Conservation (phyloP, 805 yeast genomes). For the Ogataea paradorogensis region DNA sequence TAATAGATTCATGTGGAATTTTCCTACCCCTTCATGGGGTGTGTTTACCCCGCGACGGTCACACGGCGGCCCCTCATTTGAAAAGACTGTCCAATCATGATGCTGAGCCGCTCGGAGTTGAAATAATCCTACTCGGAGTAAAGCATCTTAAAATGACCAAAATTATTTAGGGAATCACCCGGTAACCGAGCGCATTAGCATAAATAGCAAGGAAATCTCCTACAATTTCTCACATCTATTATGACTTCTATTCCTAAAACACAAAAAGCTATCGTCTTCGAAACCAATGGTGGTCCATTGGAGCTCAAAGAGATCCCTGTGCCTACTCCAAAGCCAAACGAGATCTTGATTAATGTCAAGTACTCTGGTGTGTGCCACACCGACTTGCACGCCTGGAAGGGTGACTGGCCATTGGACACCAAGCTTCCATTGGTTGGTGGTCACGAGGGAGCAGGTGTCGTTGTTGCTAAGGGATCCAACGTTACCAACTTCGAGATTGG, state of each 20-base stretch:
- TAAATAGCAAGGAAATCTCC: slow-evolving; percentile 8
- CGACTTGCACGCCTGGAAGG: slow-evolving; percentile 91
- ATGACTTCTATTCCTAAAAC: slow-evolving; percentile 50
- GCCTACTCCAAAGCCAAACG: slow-evolving; percentile 74
- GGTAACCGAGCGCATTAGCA: slow-evolving; percentile 1
- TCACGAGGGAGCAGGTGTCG: slow-evolving; percentile 88
- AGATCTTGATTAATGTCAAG: slow-evolving; percentile 75
- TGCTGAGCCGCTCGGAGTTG: slow-evolving; percentile 3
- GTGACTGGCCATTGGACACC: slow-evolving; percentile 84
- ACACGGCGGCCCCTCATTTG: slow-evolving; percentile 8
- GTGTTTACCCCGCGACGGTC: slow-evolving; percentile 10
- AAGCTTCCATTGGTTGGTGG: slow-evolving; percentile 82
- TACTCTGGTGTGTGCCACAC: slow-evolving; percentile 95
- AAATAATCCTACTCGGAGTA: slow-evolving; percentile 7
- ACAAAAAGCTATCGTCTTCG: slow-evolving; percentile 71
- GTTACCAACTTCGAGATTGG: slow-evolving; percentile 74
- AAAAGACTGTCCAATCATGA: slow-evolving; percentile 2
- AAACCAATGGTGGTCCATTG: slow-evolving; percentile 61
- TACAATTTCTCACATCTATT: not conserved
- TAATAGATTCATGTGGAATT: not conserved
- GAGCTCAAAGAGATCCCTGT: slow-evolving; percentile 73
- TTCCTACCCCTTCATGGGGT: slow-evolving; percentile 9
- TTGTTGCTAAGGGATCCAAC: slow-evolving; percentile 69
- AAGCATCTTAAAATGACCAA: slow-evolving; percentile 5
- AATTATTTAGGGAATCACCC: slow-evolving; percentile 1